phyloP scores from a whole-genome alignment of 805 yeast species.

The Tanozyma kutaoensis region DNA sequence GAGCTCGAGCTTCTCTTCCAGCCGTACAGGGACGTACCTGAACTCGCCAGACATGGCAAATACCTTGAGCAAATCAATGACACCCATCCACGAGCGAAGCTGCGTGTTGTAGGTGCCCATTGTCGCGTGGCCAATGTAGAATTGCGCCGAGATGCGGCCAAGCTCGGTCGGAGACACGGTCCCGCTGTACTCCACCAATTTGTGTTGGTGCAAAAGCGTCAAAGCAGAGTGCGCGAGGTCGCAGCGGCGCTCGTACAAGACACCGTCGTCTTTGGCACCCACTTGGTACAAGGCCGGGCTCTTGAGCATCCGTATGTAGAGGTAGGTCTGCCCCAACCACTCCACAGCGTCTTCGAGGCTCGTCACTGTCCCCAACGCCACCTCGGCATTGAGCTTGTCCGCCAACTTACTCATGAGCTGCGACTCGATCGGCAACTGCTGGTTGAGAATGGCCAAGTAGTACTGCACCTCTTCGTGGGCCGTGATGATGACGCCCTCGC shows the following conservation, averaged over 20 bases:
- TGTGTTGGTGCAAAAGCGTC: conserved; percentile 34
- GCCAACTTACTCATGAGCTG: conserved; percentile 60
- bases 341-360: conserved; percentile 51
- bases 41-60: conserved; percentile 82
- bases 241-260: conserved; percentile 36
- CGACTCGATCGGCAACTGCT: conserved; percentile 86
- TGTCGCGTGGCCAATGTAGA: conserved; percentile 66
- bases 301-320: conserved; percentile 63
- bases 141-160: conserved; percentile 79
- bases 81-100: conserved; percentile 50
- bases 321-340: conserved; percentile 74
- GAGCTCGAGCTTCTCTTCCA: conserved; percentile 72
- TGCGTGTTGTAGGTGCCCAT: conserved; percentile 52
- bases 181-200: conserved; percentile 47
- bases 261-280: conserved; percentile 35
- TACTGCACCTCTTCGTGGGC: conserved; percentile 77
- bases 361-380: conserved; percentile 57
- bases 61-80: conserved; percentile 63
- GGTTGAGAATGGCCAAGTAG: conserved; percentile 80
- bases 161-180: conserved; percentile 34
- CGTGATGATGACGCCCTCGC: conserved; percentile 90
- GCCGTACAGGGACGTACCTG: conserved; percentile 68
- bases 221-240: conserved; percentile 75
- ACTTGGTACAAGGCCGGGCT: conserved; percentile 69
- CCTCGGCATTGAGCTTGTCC: conserved; percentile 77